Conservation (phyloP, 257 asterid genomes). For the Rauvolfia tetraphylla region DNA sequence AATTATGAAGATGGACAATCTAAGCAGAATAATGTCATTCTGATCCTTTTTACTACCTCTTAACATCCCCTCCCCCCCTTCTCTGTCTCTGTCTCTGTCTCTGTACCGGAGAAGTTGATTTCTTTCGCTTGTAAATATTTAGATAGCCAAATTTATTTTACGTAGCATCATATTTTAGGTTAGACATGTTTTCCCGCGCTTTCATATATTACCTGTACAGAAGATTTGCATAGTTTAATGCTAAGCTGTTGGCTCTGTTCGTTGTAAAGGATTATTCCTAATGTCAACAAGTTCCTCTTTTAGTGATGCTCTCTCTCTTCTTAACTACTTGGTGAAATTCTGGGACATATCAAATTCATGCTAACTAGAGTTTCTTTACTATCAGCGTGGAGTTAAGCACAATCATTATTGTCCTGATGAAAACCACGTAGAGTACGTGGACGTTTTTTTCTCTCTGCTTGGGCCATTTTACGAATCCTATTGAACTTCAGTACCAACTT, state of each 20-base stretch:
- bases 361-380: neutral
- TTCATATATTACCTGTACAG: neutral
- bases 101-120: neutral
- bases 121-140: neutral
- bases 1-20: neutral
- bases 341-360: neutral
- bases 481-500: neutral
- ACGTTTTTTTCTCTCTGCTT: neutral
- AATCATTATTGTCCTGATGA: no score
- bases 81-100: no score
- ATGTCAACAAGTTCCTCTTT: neutral
- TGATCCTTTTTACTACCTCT: neutral
- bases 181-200: neutral
- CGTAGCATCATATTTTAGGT: neutral
- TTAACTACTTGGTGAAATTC: neutral
- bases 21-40: neutral
- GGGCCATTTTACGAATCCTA: neutral
- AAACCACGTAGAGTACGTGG: no score
- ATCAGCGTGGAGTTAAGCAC: no score
- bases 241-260: neutral
- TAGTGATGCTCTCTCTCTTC: neutral
- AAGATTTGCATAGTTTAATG: neutral
- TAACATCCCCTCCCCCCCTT: no score
- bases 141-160: neutral
- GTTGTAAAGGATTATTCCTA: neutral